A percentile compares a stretch with the other conserved stretches of the same genome.
phyloP scores from a whole-genome alignment of 495 filamentous ascomycete species.

The Podospora pseudoanserina region DNA sequence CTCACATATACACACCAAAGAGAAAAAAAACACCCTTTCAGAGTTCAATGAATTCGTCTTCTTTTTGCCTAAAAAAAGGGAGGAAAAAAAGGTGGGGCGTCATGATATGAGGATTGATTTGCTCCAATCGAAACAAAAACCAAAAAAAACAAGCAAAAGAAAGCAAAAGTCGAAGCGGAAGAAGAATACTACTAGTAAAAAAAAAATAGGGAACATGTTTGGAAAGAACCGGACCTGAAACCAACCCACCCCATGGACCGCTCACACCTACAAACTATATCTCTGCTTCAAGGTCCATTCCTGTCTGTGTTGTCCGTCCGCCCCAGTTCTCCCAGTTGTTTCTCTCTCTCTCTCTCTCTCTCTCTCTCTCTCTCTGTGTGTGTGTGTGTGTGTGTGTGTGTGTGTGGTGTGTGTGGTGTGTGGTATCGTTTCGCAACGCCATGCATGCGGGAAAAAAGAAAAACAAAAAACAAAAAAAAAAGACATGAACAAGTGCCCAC shows the following conservation, averaged over 20 bases:
- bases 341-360: no score
- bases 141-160: conserved; percentile 7
- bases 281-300: no score
- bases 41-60: not conserved
- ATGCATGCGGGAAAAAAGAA: not conserved
- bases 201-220: not conserved
- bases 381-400: no score
- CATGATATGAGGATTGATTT: not conserved
- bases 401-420: not conserved
- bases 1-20: not conserved
- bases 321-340: not conserved
- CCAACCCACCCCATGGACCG: not conserved
- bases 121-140: not conserved
- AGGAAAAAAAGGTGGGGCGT: not conserved
- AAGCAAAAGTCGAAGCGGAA: not conserved
- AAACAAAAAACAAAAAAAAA: not conserved
- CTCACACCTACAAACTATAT: not conserved
- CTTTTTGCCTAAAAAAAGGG: not conserved
- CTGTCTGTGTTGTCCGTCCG: not conserved
- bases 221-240: not conserved
- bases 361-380: no score
- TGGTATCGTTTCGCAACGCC: conserved; percentile 14
- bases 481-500: conserved; percentile 3
- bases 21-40: not conserved
- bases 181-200: not conserved